Conservation (phyloP, 2,329 filamentous ascomycete genomes). For the Allantophomopsis cytisporea region DNA sequence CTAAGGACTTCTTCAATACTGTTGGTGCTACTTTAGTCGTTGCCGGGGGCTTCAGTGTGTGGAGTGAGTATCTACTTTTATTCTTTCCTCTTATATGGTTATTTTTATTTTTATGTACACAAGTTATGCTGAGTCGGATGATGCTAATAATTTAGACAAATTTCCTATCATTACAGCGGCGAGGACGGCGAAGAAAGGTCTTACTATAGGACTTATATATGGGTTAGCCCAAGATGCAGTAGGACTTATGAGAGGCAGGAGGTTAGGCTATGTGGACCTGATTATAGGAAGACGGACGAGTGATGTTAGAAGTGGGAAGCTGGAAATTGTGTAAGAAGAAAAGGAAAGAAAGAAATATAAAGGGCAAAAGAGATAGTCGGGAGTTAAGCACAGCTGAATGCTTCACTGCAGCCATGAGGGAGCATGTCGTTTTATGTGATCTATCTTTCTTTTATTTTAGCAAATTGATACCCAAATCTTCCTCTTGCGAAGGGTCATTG, state of each 20-base stretch:
- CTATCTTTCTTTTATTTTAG: too few relatives aligned
- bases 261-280: slow-evolving; percentile 63
- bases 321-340: slow-evolving; percentile 1
- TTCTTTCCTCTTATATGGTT: too few relatives aligned
- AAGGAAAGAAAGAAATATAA: background rate
- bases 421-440: too few relatives aligned
- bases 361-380: too few relatives aligned
- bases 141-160: slow-evolving; percentile 39
- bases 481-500: too few relatives aligned
- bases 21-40: slow-evolving; percentile 72
- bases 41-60: slow-evolving; percentile 74
- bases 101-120: too few relatives aligned
- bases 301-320: slow-evolving; percentile 1
- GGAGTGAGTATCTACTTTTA: slow-evolving; percentile 36
- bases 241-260: slow-evolving; percentile 54
- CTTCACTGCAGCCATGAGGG: too few relatives aligned
- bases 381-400: too few relatives aligned
- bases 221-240: slow-evolving; percentile 70
- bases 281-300: slow-evolving; percentile 30
- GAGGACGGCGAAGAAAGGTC: slow-evolving; percentile 65
- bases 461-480: too few relatives aligned
- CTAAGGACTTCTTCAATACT: slow-evolving; percentile 68
- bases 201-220: slow-evolving; percentile 67
- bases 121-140: too few relatives aligned
- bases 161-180: slow-evolving; percentile 68